Conservation (phyloP, 768 basidiomycete species). For the Fomitopsis serialis region DNA sequence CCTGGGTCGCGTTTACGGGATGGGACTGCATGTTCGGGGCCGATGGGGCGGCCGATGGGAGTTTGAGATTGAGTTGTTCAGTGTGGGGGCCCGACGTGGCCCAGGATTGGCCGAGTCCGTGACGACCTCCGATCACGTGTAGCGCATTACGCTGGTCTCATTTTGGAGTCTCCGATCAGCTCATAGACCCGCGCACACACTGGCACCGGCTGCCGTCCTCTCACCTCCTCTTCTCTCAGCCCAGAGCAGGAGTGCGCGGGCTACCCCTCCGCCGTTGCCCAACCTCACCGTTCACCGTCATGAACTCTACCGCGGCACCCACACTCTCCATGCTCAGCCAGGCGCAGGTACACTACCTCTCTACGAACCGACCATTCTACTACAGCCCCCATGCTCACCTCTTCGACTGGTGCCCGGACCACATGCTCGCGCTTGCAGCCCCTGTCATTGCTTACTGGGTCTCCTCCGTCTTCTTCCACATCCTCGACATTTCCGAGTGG, state of each 20-base stretch:
- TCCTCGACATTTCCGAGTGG: constrained; percentile 73
- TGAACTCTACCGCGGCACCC: constrained; percentile 16
- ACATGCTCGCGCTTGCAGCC: constrained; percentile 59
- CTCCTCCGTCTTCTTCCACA: constrained; percentile 73
- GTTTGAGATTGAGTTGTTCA: not conserved
- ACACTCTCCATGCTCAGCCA: constrained; percentile 12
- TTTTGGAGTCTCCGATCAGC: not conserved
- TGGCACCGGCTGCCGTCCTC: not conserved
- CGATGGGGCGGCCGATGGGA: not conserved
- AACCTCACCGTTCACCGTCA: not conserved
- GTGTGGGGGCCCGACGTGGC: not conserved
- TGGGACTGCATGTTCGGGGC: constrained; percentile 18
- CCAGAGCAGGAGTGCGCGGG: not conserved
- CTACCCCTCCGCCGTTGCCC: not conserved
- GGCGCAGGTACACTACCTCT: constrained; percentile 17
- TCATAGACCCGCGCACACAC: too few species aligned
- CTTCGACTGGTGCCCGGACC: constrained; percentile 50
- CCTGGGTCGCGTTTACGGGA: constrained; percentile 64
- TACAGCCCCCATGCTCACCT: constrained; percentile 15
- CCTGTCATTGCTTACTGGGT: constrained; percentile 86
- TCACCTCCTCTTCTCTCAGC: not conserved
- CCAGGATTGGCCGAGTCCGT: not conserved
- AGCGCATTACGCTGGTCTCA: not conserved
- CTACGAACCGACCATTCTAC: constrained; percentile 19
- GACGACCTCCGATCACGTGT: not conserved